phyloP scores from a whole-genome alignment of 2,329 filamentous ascomycete genomes.

The Pleurostoma richardsiae region DNA sequence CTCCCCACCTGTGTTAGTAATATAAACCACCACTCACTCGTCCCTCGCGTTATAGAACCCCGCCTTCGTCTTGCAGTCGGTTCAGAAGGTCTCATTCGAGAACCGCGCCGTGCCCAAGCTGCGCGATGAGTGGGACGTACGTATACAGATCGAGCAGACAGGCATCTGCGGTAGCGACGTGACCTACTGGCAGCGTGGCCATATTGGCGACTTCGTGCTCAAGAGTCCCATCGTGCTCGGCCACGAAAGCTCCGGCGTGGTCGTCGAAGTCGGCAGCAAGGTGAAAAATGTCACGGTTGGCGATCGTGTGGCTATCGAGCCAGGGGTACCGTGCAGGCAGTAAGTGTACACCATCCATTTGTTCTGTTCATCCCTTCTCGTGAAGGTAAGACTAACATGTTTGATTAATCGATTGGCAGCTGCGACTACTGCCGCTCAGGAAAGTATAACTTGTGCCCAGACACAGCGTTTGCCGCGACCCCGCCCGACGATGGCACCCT shows the following conservation, averaged over 20 bases:
- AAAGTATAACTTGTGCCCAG: constrained; percentile 32
- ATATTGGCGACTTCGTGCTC: constrained; percentile 39
- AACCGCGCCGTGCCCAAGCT: constrained; percentile 33
- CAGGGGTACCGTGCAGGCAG: constrained; percentile 34
- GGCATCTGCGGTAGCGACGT: constrained; percentile 43
- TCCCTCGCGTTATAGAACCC: constrained; percentile 27
- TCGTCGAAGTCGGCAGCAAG: constrained; percentile 31
- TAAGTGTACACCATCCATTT: background rate
- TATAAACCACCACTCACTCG: no score
- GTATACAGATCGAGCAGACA: constrained; percentile 37
- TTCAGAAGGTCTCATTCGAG: constrained; percentile 39
- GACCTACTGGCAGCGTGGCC: constrained; percentile 40
- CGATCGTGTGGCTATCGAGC: constrained; percentile 42
- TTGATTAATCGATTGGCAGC: constrained; percentile 10
- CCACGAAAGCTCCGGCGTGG: constrained; percentile 36
- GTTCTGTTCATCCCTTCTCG: no score
- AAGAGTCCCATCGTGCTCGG: constrained; percentile 39
- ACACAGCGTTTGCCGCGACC: constrained; percentile 43
- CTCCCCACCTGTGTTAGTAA: no score
- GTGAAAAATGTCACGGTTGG: constrained; percentile 37
- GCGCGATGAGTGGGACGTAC: constrained; percentile 32
- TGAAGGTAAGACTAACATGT: background rate
- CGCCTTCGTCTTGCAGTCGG: constrained; percentile 39
- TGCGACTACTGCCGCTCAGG: constrained; percentile 36
- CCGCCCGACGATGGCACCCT: constrained; percentile 45